These are phyloP conservation scores for Xylaria flabelliformis DNA, from an alignment of 495 filamentous ascomycete genomes.

Conservation along the genomic window DNA sequence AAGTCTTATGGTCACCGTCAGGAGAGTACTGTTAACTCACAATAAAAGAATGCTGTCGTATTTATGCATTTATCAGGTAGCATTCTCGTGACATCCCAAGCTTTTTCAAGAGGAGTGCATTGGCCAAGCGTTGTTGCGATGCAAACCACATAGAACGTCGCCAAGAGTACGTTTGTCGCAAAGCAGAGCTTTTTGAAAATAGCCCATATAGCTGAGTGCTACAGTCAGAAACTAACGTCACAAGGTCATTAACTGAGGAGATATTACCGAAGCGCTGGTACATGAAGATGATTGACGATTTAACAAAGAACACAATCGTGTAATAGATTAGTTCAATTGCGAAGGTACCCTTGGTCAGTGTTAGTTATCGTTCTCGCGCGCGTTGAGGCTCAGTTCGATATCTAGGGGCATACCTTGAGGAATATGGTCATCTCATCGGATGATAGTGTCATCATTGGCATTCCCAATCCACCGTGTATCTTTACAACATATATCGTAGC, in stretches of 20 bases:
- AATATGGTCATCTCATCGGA: slow-evolving; percentile 40
- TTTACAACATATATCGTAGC: slow-evolving; percentile 39
- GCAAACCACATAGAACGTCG: slow-evolving; percentile 46
- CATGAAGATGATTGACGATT: slow-evolving; percentile 55
- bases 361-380: slow-evolving; percentile 7
- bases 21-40: slow-evolving; percentile 34
- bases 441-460: slow-evolving; percentile 39
- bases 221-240: slow-evolving; percentile 8
- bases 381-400: not conserved
- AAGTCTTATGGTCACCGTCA: not conserved
- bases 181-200: slow-evolving; percentile 42
- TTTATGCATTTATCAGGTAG: slow-evolving; percentile 53
- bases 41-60: slow-evolving; percentile 58
- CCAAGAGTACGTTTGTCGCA: slow-evolving; percentile 46
- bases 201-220: slow-evolving; percentile 34
- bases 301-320: slow-evolving; percentile 46
- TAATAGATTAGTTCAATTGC: slow-evolving; percentile 56
- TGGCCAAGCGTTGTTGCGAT: slow-evolving; percentile 49
- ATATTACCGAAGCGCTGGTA: slow-evolving; percentile 56
- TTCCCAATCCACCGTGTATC: slow-evolving; percentile 39
- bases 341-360: slow-evolving; percentile 36
- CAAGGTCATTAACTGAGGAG: not conserved
- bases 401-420: slow-evolving; percentile 36
- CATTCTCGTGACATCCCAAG: slow-evolving; percentile 52
- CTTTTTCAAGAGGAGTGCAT: slow-evolving; percentile 51